These are phyloP conservation scores for Pseudozyma sp. DNA, from an alignment of 1,284 basidiomycete genomes.

Conservation along the genomic window DNA sequence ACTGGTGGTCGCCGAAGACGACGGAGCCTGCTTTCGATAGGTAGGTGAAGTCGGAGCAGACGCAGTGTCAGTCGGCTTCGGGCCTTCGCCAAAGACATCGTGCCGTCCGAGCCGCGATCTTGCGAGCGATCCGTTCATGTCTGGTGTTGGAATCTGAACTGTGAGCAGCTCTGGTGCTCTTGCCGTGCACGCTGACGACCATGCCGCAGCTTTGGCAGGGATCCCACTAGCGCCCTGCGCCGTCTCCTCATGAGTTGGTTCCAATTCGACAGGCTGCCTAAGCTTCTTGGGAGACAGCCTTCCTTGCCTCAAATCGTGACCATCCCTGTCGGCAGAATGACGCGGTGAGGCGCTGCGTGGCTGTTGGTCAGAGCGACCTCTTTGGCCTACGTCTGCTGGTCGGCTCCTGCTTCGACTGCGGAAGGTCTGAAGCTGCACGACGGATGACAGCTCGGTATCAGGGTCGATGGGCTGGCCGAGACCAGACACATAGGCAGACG, in stretches of 20 bases:
- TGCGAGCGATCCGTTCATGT: not conserved
- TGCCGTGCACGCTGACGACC: not conserved
- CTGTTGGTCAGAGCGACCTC: constrained; percentile 7
- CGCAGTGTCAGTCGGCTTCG: constrained; percentile 33
- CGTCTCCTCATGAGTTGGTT: constrained; percentile 16
- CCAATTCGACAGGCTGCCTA: constrained; percentile 19
- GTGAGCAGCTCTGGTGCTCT: constrained; percentile 2
- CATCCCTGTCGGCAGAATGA: not conserved
- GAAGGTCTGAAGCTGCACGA: constrained; percentile 66
- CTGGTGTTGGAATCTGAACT: constrained; percentile 13
- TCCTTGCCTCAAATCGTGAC: not conserved
- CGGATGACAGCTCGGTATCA: constrained; percentile 62
- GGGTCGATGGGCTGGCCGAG: constrained; percentile 65
- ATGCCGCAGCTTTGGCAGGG: not conserved
- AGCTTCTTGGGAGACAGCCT: constrained; percentile 22
- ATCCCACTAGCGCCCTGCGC: not conserved
- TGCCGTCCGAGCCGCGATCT: constrained; percentile 2
- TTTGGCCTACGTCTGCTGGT: constrained; percentile 16
- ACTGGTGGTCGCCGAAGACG: constrained; percentile 19
- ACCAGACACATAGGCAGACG: constrained; percentile 63
- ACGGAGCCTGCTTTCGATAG: constrained; percentile 15
- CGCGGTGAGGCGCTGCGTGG: constrained; percentile 2
- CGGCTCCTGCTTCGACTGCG: constrained; percentile 57
- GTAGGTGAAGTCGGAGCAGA: constrained; percentile 47
- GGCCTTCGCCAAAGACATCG: constrained; percentile 21